Evolutionary conservation across 768 basidiomycete species (phyloP), one percentile per base, ranked within the genome.

Genomic region (Suillus clintonianus): DNA sequence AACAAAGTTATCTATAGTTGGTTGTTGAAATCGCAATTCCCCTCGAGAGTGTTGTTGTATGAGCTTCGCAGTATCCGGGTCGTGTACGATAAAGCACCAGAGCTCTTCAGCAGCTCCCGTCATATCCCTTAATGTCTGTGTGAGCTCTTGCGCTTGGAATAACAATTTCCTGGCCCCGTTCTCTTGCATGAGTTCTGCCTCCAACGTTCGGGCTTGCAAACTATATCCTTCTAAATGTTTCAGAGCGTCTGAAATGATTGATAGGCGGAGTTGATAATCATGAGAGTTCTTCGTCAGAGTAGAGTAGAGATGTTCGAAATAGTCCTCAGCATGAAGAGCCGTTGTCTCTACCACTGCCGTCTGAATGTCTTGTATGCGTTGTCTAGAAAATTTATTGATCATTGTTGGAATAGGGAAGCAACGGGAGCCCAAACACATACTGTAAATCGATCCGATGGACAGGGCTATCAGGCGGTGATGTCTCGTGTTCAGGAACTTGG

Each of bases 81-180:
- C 37, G 15, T 39, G 24, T 57, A 55, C 59, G 32, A 27, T 55
- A 53, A 60, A 60, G 36, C 59, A 60, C 59, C 59, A 60, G n/a
- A 60, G 50, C 50, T 60, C 59, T 55, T 60, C 59, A 14, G 50
- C 59, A 50, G 59, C 45, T 57, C 32, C 54, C 30, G 59, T 56
- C 43, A 60, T 60, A 60, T 57, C 30, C 19, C 59, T 32, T 55
- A 60, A 57, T 22, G 27, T 34, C 36, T 22, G 32, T 13, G 59
- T 50, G 19, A 60, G 50, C 17, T n/a, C 30, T 34, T 60, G 43
- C 19, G 11, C 32, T 56, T 60, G 50, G 5, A 30, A 50, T 57
- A 37, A 11, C 24, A 60, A 55, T 1, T 43, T 57, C 24, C 14
- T 30, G 17, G 5, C 17, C 30, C 7, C 50, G 1, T 55, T 22